Evolutionary conservation across 805 yeast species (phyloP).

Genomic region (Saturnispora quitensis): DNA sequence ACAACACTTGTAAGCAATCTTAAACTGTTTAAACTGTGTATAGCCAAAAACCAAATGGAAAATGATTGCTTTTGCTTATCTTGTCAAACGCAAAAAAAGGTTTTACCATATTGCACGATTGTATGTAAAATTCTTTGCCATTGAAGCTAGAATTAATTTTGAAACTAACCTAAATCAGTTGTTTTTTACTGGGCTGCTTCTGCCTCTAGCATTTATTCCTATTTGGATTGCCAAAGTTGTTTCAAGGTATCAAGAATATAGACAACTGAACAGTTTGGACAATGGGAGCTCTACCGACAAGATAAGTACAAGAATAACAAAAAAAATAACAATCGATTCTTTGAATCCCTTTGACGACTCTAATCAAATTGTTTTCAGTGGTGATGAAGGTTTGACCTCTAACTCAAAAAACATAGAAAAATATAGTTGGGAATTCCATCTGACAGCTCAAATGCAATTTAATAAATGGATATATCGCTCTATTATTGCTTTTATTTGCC

Average conservation of each 20-base stretch:
- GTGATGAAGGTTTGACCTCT: not conserved
- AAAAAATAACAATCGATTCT: not conserved
- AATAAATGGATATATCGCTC: not conserved
- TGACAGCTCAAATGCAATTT: not conserved
- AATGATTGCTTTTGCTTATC: slow-evolving; percentile 9
- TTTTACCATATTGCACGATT: slow-evolving; percentile 2
- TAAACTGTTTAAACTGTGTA: not conserved
- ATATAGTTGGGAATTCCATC: not conserved
- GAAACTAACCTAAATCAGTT: slow-evolving; percentile 7
- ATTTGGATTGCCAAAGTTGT: slow-evolving; percentile 5
- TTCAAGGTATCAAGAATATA: not conserved
- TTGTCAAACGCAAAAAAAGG: slow-evolving; percentile 4
- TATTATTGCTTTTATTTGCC: not conserved
- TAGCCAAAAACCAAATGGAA: not conserved
- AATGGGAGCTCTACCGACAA: not conserved
- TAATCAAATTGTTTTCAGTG: not conserved
- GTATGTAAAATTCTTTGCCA: slow-evolving; percentile 2
- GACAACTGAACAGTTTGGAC: not conserved
- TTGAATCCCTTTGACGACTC: slow-evolving; percentile 2
- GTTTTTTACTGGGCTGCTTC: slow-evolving; percentile 8
- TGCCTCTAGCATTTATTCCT: slow-evolving; percentile 7
- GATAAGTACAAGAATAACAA: not conserved
- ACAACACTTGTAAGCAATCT: not conserved
- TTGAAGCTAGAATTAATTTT: not conserved
- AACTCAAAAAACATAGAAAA: not conserved